Evolutionary conservation across 2,329 filamentous ascomycete species (phyloP).

Genomic region (Nemania sp.): DNA sequence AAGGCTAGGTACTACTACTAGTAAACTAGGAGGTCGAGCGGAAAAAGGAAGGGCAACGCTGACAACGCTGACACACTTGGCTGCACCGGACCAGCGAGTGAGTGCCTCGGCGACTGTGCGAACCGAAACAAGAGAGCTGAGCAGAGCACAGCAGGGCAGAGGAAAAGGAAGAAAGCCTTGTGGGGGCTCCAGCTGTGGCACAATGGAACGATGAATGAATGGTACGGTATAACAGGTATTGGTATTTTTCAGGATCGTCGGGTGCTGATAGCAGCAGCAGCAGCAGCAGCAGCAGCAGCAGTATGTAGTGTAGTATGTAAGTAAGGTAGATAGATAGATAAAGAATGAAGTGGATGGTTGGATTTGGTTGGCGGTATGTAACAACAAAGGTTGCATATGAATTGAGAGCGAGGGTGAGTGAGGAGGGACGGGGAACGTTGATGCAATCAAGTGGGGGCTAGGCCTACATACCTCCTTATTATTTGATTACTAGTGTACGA

Average conservation of each 20-base stretch:
- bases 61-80: slow-evolving; percentile 34
- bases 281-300: background rate
- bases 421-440: slow-evolving; percentile 40
- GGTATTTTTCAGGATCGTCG: slow-evolving; percentile 27
- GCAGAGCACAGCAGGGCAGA: too few species aligned
- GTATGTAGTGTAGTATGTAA: too few species aligned
- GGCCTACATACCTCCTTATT: background rate
- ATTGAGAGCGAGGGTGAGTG: slow-evolving; percentile 23
- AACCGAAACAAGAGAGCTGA: slow-evolving; percentile 21
- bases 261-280: slow-evolving; percentile 25
- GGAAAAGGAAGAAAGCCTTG: slow-evolving; percentile 39
- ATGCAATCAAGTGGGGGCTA: slow-evolving; percentile 48
- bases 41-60: slow-evolving; percentile 11
- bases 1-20: too few species aligned
- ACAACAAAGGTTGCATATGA: slow-evolving; percentile 36
- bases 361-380: slow-evolving; percentile 28
- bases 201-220: too few species aligned
- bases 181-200: slow-evolving; percentile 24
- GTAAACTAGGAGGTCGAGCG: slow-evolving; percentile 26
- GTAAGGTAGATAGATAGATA: too few species aligned
- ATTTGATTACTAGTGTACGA: slow-evolving; percentile 7
- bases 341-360: slow-evolving; percentile 10
- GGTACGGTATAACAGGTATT: background rate
- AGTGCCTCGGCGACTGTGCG: background rate
- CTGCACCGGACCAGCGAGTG: slow-evolving; percentile 6